Evolutionary conservation across 495 filamentous ascomycete species (phyloP).

Genomic region (Penicillium lagena): DNA sequence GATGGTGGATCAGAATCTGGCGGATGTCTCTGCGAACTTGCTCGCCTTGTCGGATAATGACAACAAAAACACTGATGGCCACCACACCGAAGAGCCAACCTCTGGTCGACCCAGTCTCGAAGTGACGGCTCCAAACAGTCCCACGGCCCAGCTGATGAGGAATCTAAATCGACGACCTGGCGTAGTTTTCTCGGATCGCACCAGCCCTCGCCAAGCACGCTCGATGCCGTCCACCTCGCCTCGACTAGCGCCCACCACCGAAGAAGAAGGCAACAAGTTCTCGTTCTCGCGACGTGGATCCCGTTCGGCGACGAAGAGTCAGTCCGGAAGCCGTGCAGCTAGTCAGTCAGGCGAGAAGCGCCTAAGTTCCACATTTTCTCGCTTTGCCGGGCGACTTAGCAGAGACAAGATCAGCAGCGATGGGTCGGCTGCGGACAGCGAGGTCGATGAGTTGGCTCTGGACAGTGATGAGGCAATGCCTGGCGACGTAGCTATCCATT

Average conservation of each 20-base stretch:
- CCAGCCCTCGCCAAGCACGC: slow-evolving; percentile 29
- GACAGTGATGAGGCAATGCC: slow-evolving; percentile 20
- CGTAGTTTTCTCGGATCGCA: slow-evolving; percentile 25
- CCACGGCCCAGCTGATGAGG: background rate
- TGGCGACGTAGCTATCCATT: slow-evolving; percentile 16
- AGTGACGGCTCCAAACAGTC: slow-evolving; percentile 25
- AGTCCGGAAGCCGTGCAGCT: slow-evolving; percentile 56
- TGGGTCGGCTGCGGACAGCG: slow-evolving; percentile 19
- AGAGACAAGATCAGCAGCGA: slow-evolving; percentile 33
- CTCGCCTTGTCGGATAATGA: slow-evolving; percentile 1
- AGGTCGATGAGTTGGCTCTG: slow-evolving; percentile 17
- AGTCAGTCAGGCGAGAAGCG: slow-evolving; percentile 64
- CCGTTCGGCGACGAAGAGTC: slow-evolving; percentile 41
- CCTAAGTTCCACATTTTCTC: slow-evolving; percentile 59
- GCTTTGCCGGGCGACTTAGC: slow-evolving; percentile 51
- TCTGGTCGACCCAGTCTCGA: slow-evolving; percentile 38
- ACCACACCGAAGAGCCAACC: slow-evolving; percentile 14
- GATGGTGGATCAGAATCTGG: slow-evolving; percentile 22
- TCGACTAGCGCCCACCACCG: slow-evolving; percentile 37
- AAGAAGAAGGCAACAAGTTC: slow-evolving; percentile 45
- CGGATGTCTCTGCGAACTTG: slow-evolving; percentile 13
- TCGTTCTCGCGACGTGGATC: slow-evolving; percentile 54
- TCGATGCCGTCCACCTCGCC: slow-evolving; percentile 42
- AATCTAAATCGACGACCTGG: slow-evolving; percentile 15
- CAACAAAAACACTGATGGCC: slow-evolving; percentile 10